Base-by-base conservation (phyloP, 371 early-diverging fungal species). In the Rozella allomycis region DNA sequence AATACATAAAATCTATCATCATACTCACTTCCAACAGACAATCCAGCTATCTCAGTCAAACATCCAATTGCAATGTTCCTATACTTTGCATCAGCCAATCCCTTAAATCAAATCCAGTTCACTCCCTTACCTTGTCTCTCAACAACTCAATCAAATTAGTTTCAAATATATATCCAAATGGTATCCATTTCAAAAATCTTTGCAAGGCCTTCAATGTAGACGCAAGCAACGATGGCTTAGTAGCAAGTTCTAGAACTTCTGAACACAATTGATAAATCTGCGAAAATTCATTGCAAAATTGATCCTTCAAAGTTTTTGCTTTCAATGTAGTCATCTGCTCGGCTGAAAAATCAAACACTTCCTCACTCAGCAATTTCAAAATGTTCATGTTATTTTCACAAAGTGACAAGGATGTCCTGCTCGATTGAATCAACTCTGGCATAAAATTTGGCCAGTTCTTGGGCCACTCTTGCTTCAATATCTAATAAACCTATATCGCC, bases 391-490 rank as follows among this genome's bases (percentile, higher is more conserved):
- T 94, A 67, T 99, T 98, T 46, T 85, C 90, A 50, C 98, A 97
- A 8, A 98, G 61, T 0, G 80, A 59, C 13, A 94, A 64, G 39
- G 77, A 86, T 5, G 78, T 70, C 46, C 78, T 73, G 50, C 86
- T 83, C 5, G 88, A 80, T n/a, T 54, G 53, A 12, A 99, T 82
- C 41, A 99, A 78, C 50, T 98, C 98, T 16, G 87, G 77, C 40
- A 99, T 94, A 50, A 99, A 97, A 12, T 69, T 69, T 3, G 98
- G 98, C 97, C 98, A 99, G 45, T 90, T 82, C 37, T 82, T 77
- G 11, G 98, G 98, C 98, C 98, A 99, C 49, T 99, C 99, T 54
- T 96, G 91, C 55, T 99, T 99, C 37, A 97, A 58, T 28, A 99
- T 86, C 78, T 88, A 55, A 18, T 42, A 26, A 47, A 42, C 26